Base-by-base conservation (phyloP, 1,139 yeast genomes). In the Debaryomyces fabryi region DNA sequence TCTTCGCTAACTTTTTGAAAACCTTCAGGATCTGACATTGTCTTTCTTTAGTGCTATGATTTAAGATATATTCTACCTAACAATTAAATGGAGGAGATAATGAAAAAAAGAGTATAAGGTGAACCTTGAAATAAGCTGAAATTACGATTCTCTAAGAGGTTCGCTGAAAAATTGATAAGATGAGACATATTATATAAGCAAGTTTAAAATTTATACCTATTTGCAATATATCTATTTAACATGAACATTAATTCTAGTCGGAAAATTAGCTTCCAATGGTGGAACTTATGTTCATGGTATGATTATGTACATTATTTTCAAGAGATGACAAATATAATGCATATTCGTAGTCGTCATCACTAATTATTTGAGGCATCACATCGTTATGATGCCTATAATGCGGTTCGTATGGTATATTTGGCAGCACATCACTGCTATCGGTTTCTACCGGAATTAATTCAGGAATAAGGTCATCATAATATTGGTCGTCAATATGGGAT, bases 401-500 rank as follows among this genome's bases (percentile, higher is more conserved):
- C 9, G 33, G n/a, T 27, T 40, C 43, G n/a, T 12, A 30, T 6
- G 25, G 20, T 13, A 40, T 18, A 40, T 30, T 40, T 15, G 42
- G 43, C 37, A 27, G 46, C 12, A 44, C 29, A 30, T 20, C 34
- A n/a, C 36, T 29, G 20, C 36, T 29, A n/a, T 20, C 36, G 10
- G 43, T 16, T n/a, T 39, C 42, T 6, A 39, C 49, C 3, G 60
- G 60, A 4, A 71, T 49, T 33, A 72, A 56, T 8, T 55, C 59
- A 0, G 79, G 79, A 4, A 74, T 60, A 44, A 70, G 51, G 18
- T 60, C 62, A 47, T 71, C 68, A 51, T 65, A 74, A 30, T 69
- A 62, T 21, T 57, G 46, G 49, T 75, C 80, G 49, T 75, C 79
- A 4, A 75, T 63, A 44, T 67, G 73, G 37, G 64, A 63, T n/a